Evolutionary conservation across 2,329 filamentous ascomycete species (phyloP).

Genomic region (Colletotrichum navitas): DNA sequence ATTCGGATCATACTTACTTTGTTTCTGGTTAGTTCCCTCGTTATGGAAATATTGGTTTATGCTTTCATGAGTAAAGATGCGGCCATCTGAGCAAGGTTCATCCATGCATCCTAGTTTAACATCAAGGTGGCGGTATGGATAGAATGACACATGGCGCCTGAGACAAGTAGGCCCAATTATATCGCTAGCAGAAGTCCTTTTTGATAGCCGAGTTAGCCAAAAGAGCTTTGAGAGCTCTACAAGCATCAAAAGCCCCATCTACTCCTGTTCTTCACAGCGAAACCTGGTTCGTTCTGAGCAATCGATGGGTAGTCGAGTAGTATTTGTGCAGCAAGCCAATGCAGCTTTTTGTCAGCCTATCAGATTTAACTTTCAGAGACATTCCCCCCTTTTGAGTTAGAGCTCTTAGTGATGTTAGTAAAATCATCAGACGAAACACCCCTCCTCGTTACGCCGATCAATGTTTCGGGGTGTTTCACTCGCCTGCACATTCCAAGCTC

Average conservation of each 20-base stretch:
- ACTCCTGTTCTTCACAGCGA: background rate
- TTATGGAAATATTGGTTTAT: background rate
- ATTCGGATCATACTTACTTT: background rate
- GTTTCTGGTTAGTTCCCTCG: background rate
- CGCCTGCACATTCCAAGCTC: background rate
- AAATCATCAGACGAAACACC: slow-evolving; percentile 32
- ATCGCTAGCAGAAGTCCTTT: background rate
- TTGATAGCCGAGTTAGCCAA: too few relatives aligned
- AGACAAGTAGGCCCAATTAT: background rate
- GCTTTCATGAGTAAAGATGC: background rate
- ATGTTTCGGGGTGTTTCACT: slow-evolving; percentile 37
- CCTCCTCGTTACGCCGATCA: background rate
- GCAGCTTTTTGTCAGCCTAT: background rate
- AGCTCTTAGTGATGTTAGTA: background rate
- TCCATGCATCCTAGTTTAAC: background rate
- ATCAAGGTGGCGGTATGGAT: background rate
- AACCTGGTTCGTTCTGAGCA: background rate
- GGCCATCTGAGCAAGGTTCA: background rate
- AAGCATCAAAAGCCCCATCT: background rate
- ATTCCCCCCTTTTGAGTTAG: background rate
- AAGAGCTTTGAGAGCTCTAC: accelerated
- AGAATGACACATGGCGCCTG: too few relatives aligned
- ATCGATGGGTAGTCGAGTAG: background rate
- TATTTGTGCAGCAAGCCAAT: background rate
- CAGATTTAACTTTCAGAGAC: background rate